Evolutionary conservation across 345 rosid species (phyloP).

Genomic region (Ricinus communis): DNA sequence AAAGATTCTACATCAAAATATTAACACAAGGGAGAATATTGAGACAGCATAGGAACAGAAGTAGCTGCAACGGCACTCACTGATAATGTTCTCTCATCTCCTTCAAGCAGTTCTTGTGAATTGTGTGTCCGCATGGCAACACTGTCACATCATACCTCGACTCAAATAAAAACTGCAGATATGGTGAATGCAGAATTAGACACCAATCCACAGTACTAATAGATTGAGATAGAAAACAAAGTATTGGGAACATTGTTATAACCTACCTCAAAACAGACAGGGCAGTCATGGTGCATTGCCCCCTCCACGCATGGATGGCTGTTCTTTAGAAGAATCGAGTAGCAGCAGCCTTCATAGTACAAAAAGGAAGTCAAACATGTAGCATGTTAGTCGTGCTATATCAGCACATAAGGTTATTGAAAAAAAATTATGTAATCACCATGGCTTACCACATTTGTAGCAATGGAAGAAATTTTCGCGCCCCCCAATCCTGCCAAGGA

Average conservation of each 20-base stretch:
- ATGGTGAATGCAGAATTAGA: neutral
- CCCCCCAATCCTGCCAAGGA: conserved; percentile 66
- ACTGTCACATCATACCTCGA: conserved; percentile 67
- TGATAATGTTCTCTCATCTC: conserved; percentile 81
- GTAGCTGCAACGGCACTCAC: conserved; percentile 37
- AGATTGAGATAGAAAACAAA: too few species aligned
- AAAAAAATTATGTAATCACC: neutral
- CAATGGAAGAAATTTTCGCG: conserved; percentile 88
- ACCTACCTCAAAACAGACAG: conserved; percentile 87
- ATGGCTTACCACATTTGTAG: conserved; percentile 75
- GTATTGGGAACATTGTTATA: neutral
- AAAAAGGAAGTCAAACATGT: neutral
- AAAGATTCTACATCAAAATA: neutral
- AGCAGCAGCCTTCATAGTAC: conserved; percentile 69
- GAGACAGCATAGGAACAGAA: neutral
- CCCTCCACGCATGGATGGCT: conserved; percentile 92
- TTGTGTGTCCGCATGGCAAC: conserved; percentile 89
- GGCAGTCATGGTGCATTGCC: conserved; percentile 98
- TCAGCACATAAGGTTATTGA: neutral
- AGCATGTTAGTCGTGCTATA: neutral
- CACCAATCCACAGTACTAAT: too few species aligned
- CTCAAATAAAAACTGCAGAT: conserved; percentile 70
- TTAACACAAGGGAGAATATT: neutral
- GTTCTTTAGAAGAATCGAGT: conserved; percentile 60
- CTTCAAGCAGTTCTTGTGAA: conserved; percentile 70